Base-by-base conservation (phyloP, 352 stramenopile genomes). In the Globisporangium canariense region DNA sequence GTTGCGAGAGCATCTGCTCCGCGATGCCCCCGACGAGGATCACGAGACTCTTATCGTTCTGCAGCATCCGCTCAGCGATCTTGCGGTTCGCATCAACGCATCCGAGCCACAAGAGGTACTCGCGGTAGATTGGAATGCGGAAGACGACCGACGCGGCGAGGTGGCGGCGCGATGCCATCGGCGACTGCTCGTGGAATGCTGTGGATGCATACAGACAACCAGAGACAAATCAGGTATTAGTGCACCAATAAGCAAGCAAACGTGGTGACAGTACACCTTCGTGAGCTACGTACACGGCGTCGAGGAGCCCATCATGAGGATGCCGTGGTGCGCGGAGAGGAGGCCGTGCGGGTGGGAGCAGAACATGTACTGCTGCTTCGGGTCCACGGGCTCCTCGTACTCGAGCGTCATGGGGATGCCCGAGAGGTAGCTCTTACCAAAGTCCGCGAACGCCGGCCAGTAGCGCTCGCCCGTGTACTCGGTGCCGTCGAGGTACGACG, bases 1-100 rank as follows among this genome's bases (percentile, higher is more conserved):
- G 74, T 59, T 89, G 66, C 47, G 84, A 86, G 22, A 93, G 64
- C 85, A 95, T 91, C 69, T 95, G 84, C 79, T 95, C 86, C 16
- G 81, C 67, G 69, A 93, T 92, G 36, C 85, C 84, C 4, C 86
- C 85, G 43, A 95, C 83, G 16, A 93, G 57, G 41, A 94, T 95
- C 25, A 91, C 82, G 49, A 92, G 63, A 64, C 81, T 93, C 70
- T 91, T 90, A 54, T 78, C 83, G 55, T 81, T 77, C 20, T 67
- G 70, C 36, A 93, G 76, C 62, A 89, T 74, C 69, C 84, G 34
- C 50, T 91, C 77, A 10, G 86, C 86, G 7, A 90, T 76, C 47
- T 62, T 75, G 20, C 81, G 83, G 34, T 79, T 66, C 3, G 85
- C 86, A 62, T 95, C 85, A 28, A 93, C 85, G 55, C 81, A 91